Evolutionary conservation across 768 basidiomycete species (phyloP).

Genomic region (Russula foetens): DNA sequence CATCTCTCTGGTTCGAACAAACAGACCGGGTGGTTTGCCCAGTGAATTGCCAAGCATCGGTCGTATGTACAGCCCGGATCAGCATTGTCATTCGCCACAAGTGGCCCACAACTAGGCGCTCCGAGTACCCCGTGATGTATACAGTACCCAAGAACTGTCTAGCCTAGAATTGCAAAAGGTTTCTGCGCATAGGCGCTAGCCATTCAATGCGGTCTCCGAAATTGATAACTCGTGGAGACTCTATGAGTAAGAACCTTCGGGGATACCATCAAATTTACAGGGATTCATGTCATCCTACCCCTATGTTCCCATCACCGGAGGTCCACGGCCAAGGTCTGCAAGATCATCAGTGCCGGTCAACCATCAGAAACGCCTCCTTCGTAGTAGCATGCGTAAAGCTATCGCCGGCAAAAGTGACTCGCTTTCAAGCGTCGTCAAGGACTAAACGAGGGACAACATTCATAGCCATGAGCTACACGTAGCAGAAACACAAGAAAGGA

Average conservation of each 20-base stretch:
- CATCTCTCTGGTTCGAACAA: not conserved
- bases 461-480: conserved; percentile 84
- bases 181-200: not conserved
- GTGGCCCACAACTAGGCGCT: not conserved
- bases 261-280: not conserved
- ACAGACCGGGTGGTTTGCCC: not conserved
- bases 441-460: conserved; percentile 87
- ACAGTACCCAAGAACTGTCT: not conserved
- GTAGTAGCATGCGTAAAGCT: not conserved
- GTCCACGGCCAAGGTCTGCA: not conserved
- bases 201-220: not conserved
- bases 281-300: not conserved
- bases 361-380: not conserved
- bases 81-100: not conserved
- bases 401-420: not conserved
- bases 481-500: not conserved
- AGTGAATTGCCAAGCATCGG: not conserved
- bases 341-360: not conserved
- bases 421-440: conserved; percentile 62
- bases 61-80: not conserved
- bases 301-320: not conserved
- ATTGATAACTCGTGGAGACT: not conserved
- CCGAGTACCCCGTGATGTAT: not conserved
- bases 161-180: not conserved
- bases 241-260: not conserved